Conservation (phyloP, 176 grass and related monocot species). For the Cenchrus purpureus region DNA sequence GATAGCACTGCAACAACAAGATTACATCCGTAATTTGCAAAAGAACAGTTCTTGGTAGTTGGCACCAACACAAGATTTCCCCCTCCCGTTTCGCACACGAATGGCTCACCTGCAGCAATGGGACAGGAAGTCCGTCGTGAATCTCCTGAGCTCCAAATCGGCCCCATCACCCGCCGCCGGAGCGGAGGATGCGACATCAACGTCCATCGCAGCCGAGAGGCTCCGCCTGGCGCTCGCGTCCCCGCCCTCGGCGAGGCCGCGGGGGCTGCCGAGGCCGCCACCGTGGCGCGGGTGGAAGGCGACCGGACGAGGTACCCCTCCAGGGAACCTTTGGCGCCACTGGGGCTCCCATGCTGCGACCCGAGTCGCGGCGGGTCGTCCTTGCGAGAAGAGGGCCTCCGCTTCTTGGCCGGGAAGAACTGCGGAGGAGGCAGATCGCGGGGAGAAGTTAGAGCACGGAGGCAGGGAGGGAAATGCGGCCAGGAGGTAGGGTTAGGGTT, state of each 20-base stretch:
- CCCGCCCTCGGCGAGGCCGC: constrained; percentile 20
- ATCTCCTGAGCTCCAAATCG: constrained; percentile 63
- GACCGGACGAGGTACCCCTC: constrained; percentile 52
- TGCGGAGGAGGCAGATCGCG: constrained; percentile 28
- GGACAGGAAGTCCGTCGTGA: constrained; percentile 73
- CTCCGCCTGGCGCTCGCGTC: constrained; percentile 38
- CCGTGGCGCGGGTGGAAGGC: not conserved
- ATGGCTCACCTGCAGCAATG: constrained; percentile 69
- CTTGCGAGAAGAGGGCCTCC: constrained; percentile 51
- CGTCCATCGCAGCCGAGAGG: constrained; percentile 46
- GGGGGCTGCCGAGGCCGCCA: not conserved
- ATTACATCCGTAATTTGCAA: constrained; percentile 22
- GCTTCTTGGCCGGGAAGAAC: constrained; percentile 91
- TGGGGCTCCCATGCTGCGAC: constrained; percentile 44
- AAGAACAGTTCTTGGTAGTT: constrained; percentile 37
- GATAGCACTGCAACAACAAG: constrained; percentile 57
- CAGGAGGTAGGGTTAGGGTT: constrained; percentile 17
- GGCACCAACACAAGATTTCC: constrained; percentile 6
- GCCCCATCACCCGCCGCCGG: not conserved
- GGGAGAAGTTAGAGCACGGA: constrained; percentile 8
- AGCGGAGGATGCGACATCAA: constrained; percentile 14
- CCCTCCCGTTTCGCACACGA: not conserved
- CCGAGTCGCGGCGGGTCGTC: constrained; percentile 39
- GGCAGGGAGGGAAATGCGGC: not conserved
- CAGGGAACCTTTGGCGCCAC: constrained; percentile 60